Evolutionary conservation across 2,329 filamentous ascomycete species (phyloP).

Genomic region (Aureobasidium sp.): DNA sequence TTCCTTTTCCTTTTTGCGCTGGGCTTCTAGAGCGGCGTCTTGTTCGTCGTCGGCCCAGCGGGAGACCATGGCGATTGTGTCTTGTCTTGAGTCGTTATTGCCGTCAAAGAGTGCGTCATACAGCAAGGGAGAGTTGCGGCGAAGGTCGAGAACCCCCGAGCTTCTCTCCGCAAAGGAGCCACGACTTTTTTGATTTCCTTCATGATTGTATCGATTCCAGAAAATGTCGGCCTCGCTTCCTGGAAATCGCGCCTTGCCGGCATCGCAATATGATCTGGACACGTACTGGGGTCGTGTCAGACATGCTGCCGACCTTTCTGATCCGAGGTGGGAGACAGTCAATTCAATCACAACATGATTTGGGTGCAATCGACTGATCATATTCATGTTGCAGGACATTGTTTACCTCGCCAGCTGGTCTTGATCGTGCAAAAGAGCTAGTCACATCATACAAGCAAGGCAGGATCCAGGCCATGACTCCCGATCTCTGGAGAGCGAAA

Average conservation of each 20-base stretch:
- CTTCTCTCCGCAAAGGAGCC: too few relatives aligned
- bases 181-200: too few relatives aligned
- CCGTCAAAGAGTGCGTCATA: too few relatives aligned
- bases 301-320: slow-evolving; percentile 82
- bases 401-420: slow-evolving; percentile 66
- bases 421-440: slow-evolving; percentile 79
- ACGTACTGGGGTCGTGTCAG: slow-evolving; percentile 91
- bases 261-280: too few relatives aligned
- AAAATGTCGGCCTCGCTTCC: too few relatives aligned
- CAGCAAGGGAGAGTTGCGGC: background rate
- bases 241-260: too few relatives aligned
- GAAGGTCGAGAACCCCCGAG: too few relatives aligned
- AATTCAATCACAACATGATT: background rate
- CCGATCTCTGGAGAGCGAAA: slow-evolving; percentile 90
- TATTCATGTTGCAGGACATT: slow-evolving; percentile 58
- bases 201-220: too few relatives aligned
- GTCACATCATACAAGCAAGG: slow-evolving; percentile 83
- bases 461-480: slow-evolving; percentile 70
- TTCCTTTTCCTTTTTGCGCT: slow-evolving; percentile 75
- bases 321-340: slow-evolving; percentile 71
- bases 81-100: slow-evolving; percentile 12
- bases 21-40: slow-evolving; percentile 66
- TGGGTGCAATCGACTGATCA: background rate
- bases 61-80: slow-evolving; percentile 48
- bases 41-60: slow-evolving; percentile 85